Percentiles rank a stretch among this genome's conserved stretches.
Evolutionary conservation across 176 grass and related monocot genomes (phyloP).

Genomic region (Cenchrus purpureus): DNA sequence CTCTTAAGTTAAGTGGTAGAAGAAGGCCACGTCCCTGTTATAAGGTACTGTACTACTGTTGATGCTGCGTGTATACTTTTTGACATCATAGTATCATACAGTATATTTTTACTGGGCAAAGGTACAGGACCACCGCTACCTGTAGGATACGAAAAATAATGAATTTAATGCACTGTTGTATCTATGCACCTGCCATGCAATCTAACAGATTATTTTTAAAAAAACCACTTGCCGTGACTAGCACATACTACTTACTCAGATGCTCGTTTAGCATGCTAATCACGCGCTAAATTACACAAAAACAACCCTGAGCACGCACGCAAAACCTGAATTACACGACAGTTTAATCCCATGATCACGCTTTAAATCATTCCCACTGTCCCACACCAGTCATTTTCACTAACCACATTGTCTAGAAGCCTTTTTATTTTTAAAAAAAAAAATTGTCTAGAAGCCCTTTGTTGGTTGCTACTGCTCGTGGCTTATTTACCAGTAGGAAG

Average conservation of each 20-base stretch:
- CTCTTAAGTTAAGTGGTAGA: not conserved
- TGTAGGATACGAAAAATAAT: not conserved
- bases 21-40: not conserved
- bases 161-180: not conserved
- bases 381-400: not conserved
- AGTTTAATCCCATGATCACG: not conserved
- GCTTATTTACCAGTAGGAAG: no score
- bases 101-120: no score
- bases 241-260: not conserved
- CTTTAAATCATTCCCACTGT: not conserved
- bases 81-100: no score
- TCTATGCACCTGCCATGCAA: not conserved
- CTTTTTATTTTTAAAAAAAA: no score
- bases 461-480: not conserved
- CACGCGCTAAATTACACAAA: not conserved
- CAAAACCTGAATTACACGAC: not conserved
- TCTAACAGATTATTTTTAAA: not conserved
- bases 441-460: not conserved
- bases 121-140: no score
- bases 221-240: not conserved
- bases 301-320: not conserved
- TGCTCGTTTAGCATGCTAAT: not conserved
- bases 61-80: not conserved
- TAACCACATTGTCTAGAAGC: conserved; percentile 38
- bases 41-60: not conserved